Evolutionary conservation across 495 filamentous ascomycete species (phyloP).

Genomic region (Podospora comata): DNA sequence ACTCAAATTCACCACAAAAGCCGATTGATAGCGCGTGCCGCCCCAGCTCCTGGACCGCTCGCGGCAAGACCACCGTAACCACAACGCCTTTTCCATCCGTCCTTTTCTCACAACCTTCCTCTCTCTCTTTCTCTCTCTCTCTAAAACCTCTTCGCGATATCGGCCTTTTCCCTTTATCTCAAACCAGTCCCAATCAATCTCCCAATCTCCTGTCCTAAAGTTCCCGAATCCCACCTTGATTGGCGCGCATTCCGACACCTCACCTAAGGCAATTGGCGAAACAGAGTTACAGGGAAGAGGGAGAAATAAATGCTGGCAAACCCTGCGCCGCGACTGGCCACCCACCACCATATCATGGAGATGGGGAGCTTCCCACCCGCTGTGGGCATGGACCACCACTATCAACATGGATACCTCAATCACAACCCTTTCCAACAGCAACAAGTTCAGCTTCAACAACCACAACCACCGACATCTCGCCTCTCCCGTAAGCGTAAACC

Average conservation of each 20-base stretch:
- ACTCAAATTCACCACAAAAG: conserved; percentile 37
- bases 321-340: conserved; percentile 7
- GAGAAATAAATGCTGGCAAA: conserved; percentile 23
- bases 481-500: conserved; percentile 50
- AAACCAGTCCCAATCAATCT: conserved; percentile 18
- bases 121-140: conserved; percentile 5
- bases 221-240: neutral
- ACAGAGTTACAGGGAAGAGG: conserved; percentile 9
- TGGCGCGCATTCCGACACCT: conserved; percentile 9
- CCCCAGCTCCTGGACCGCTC: conserved; percentile 21
- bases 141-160: conserved; percentile 20
- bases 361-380: conserved; percentile 2
- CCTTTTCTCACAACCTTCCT: conserved; percentile 13
- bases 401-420: neutral
- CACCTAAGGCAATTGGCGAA: conserved; percentile 11
- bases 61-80: conserved; percentile 28
- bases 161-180: conserved; percentile 22
- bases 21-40: conserved; percentile 25
- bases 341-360: conserved; percentile 3
- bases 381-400: conserved; percentile 10
- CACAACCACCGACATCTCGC: conserved; percentile 21
- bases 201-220: neutral
- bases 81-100: conserved; percentile 28
- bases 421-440: conserved; percentile 17
- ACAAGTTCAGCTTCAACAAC: conserved; percentile 11